phyloP scores from a whole-genome alignment of 495 filamentous ascomycete species.

The Thermothielavioides terrestris region DNA sequence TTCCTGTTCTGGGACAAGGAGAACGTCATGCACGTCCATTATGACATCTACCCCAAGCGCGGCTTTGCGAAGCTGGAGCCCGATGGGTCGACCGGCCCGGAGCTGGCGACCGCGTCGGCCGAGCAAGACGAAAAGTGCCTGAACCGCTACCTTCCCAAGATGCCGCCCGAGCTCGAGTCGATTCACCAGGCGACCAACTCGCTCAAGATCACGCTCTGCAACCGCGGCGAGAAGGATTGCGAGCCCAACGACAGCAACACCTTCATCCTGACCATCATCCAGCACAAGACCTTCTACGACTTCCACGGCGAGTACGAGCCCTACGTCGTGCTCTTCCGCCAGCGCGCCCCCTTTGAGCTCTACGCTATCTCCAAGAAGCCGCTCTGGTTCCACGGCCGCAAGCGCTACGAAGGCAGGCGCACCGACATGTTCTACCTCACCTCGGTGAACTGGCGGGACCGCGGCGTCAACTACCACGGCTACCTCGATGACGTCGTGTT shows the following conservation, averaged over 20 bases:
- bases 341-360: constrained; percentile 39
- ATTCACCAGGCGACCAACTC: constrained; percentile 52
- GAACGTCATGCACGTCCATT: constrained; percentile 39
- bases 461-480: constrained; percentile 39
- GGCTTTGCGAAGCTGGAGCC: constrained; percentile 33
- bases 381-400: constrained; percentile 43
- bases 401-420: constrained; percentile 12
- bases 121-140: constrained; percentile 34
- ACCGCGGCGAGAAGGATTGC: constrained; percentile 38
- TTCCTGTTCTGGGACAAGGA: constrained; percentile 47
- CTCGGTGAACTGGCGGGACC: constrained; percentile 43
- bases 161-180: constrained; percentile 26
- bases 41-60: constrained; percentile 40
- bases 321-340: constrained; percentile 42
- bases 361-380: constrained; percentile 42
- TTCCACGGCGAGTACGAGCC: constrained; percentile 46
- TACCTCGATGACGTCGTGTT: constrained; percentile 44
- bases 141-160: constrained; percentile 30
- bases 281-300: constrained; percentile 40
- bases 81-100: constrained; percentile 34
- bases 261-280: constrained; percentile 43
- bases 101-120: constrained; percentile 28
- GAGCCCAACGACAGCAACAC: constrained; percentile 34
- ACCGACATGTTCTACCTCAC: constrained; percentile 45
- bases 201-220: constrained; percentile 43